Evolutionary conservation across 495 filamentous ascomycete species (phyloP), one percentile per base, ranked within the genome.

Genomic region (Jackrogersella minutella): DNA sequence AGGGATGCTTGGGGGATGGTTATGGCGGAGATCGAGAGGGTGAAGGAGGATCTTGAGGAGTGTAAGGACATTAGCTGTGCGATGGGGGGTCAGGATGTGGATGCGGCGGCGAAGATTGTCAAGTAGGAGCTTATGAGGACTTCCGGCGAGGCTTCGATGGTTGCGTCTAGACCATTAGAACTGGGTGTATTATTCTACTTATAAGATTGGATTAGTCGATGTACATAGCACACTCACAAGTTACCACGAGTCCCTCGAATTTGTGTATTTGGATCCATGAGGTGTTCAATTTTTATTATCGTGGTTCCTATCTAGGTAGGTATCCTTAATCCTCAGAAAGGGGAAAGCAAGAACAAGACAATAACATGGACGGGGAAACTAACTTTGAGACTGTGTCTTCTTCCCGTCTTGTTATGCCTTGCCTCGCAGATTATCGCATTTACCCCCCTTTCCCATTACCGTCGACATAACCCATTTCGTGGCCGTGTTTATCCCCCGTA

Each of bases 1-100:
- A 68, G 54, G 24, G 79, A 80, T 50, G 62, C 76, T 34, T 83
- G 76, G 72, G 73, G 57, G 1, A 24, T 80, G 44, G 39, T 78
- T 10, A 74, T 74, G 72, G 41, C 16, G 51, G 78, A 78, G 60
- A 46, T 76, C 9, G 77, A 80, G 62, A 68, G 40, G 16, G 52
- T 69, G 3, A 68, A 69, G 54, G 64, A 64, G 70, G 62, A 73
- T 16, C 44, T 82, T 63, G 78, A 79, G 24, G 61, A 53, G 62
- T 34, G 63, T 26, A 78, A 56, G 69, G 79, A 75, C 28, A 33
- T 80, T 10, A 72, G 69, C 14, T 64, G 50, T 37, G 51, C 50
- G 16, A 43, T 71, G 52, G 69, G 64, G 11, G 31, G 36, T 19
- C 2, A 24, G 40, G 30, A 53, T 2, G 28, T 43, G 8, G 53